Percentiles rank a stretch among this genome's conserved stretches.
phyloP scores from a whole-genome alignment of 2,329 filamentous ascomycete species.

The Pseudofabraea citricarpa region DNA sequence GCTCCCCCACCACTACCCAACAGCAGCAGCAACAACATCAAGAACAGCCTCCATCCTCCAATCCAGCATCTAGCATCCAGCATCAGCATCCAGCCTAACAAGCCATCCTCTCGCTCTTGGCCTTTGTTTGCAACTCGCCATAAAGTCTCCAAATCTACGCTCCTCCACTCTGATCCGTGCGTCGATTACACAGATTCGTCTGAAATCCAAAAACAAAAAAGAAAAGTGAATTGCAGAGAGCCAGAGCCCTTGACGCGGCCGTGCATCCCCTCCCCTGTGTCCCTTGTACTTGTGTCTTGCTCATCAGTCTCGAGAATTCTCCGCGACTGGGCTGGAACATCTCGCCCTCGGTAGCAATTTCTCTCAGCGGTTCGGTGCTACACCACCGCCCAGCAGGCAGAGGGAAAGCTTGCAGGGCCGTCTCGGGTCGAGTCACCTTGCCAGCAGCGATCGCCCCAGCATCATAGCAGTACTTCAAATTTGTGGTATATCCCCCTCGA shows the following conservation, averaged over 20 bases:
- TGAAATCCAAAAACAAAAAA: constrained; percentile 15
- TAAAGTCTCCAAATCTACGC: constrained; percentile 7
- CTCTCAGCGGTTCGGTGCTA: constrained; percentile 18
- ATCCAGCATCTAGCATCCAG: too few relatives aligned
- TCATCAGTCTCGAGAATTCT: constrained; percentile 16
- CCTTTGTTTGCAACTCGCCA: neutral
- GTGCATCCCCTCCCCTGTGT: constrained; percentile 23
- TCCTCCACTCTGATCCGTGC: constrained; percentile 16
- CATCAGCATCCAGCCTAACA: too few relatives aligned
- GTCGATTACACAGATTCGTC: constrained; percentile 16
- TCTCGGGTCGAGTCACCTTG: constrained; percentile 25
- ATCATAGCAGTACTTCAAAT: constrained; percentile 22
- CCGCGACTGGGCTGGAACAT: constrained; percentile 11
- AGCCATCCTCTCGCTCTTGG: constrained; percentile 6
- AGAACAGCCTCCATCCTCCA: too few relatives aligned
- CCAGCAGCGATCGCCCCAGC: constrained; percentile 23
- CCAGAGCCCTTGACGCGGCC: too few relatives aligned
- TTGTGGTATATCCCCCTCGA: constrained; percentile 17
- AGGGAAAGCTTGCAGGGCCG: constrained; percentile 19
- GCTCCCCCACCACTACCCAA: too few relatives aligned
- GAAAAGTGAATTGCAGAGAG: too few relatives aligned
- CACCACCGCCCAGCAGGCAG: constrained; percentile 15
- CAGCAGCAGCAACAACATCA: too few relatives aligned
- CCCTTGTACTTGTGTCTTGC: constrained; percentile 5
- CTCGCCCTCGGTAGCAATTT: constrained; percentile 16